Percentiles rank a stretch among this genome's conserved stretches.
phyloP scores from a whole-genome alignment of 129 eudicot genomes.

The Dittrichia graveolens region DNA sequence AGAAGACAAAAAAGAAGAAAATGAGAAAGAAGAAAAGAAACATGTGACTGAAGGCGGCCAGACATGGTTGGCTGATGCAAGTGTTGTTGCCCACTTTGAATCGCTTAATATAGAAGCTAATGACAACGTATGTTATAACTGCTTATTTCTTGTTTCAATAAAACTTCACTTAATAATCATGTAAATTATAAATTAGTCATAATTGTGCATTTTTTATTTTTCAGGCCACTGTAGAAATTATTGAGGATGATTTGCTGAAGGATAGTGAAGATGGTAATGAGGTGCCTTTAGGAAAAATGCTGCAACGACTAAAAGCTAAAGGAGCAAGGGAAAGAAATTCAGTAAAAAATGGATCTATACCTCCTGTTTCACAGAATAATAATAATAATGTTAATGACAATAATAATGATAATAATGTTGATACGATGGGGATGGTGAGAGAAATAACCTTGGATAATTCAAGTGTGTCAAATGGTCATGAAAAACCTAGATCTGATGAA shows the following conservation, averaged over 20 bases:
- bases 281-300: slow-evolving; percentile 72
- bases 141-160: neutral
- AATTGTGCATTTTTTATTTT: slow-evolving; percentile 13
- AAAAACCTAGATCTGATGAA: slow-evolving; percentile 30
- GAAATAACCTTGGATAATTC: slow-evolving; percentile 62
- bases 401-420: slow-evolving; percentile 41
- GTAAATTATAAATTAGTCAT: slow-evolving; percentile 17
- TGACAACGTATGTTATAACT: slow-evolving; percentile 54
- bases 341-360: slow-evolving; percentile 47
- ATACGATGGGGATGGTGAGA: slow-evolving; percentile 67
- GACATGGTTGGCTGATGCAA: slow-evolving; percentile 92
- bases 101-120: slow-evolving; percentile 70
- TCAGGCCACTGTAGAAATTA: slow-evolving; percentile 53
- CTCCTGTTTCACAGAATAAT: slow-evolving; percentile 42
- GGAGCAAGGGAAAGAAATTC: slow-evolving; percentile 63
- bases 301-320: slow-evolving; percentile 76
- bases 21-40: slow-evolving; percentile 43
- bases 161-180: neutral
- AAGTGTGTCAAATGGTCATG: slow-evolving; percentile 44
- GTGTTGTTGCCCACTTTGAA: slow-evolving; percentile 62
- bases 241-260: slow-evolving; percentile 65
- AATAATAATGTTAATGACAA: slow-evolving; percentile 28
- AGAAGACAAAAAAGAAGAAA: slow-evolving; percentile 36
- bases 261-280: slow-evolving; percentile 79
- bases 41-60: slow-evolving; percentile 53